Evolutionary conservation across 768 basidiomycete genomes (phyloP), one percentile per base, ranked within the genome.

Genomic region (Leccinum incarnatum): DNA sequence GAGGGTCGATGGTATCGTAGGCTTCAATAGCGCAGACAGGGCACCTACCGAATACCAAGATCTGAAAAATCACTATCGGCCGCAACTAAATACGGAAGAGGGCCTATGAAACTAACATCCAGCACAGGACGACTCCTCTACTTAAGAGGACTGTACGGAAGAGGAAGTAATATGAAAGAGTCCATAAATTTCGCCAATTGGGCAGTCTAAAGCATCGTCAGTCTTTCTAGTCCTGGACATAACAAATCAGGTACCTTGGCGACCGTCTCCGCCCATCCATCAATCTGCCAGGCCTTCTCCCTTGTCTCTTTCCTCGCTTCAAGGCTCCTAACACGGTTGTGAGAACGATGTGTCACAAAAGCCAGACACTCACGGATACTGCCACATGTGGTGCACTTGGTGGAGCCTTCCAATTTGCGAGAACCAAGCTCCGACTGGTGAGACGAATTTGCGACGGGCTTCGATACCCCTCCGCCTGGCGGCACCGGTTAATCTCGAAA

Each of bases 371-470:
- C 67, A 93, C 92, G 87, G 87, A 71, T 96, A 96, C 75, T 98
- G 95, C 96, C 96, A 98, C 76, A 98, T 83, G 75, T 98, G 96
- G 71, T 98, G 91, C 8, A 97, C 96, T 64, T 92, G 83, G 69
- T 93, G 89, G 55, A 93, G 78, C 51, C 88, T 82, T 53, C 92
- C 92, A 50, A 92, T 79, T 72, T 93, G 92, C 56, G 90, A 89
- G 75, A 92, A 95, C 91, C 92, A 94, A n/a, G 91, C 90, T 29
- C 91, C 93, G 12, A 92, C 83, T 47, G 91, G 95, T 57, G 84
- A 83, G 55, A 96, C 88, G 68, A 90, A 90, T 72, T 89, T 86
- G 61, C 88, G 82, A 53, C 97, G 86, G 11, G 97, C 97, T 69
- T 98, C 96, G 51, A 99, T 91, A 10, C 97, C 97, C 70, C 81